These are phyloP conservation scores for Leucogyrophana mollusca DNA, from an alignment of 768 basidiomycete species.

Conservation along the genomic window DNA sequence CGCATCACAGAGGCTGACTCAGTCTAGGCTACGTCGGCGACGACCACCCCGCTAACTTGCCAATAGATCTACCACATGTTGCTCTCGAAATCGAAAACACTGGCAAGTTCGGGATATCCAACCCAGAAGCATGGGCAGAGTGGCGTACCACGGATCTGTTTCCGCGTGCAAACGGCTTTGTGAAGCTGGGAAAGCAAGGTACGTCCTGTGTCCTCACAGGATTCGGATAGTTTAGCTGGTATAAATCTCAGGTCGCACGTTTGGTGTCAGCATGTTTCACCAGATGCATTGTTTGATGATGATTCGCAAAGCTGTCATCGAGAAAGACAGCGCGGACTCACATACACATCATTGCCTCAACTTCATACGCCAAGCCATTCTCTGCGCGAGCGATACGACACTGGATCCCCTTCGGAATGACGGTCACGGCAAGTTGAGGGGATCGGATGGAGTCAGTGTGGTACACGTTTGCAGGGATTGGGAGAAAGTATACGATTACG, in stretches of 20 bases:
- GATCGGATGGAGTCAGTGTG: constrained; percentile 22
- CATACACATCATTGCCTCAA: constrained; percentile 33
- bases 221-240: too few relatives aligned
- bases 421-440: constrained; percentile 5
- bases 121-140: constrained; percentile 12
- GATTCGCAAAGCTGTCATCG: constrained; percentile 23
- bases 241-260: constrained; percentile 5
- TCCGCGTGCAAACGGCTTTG: constrained; percentile 13
- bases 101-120: constrained; percentile 11
- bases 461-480: constrained; percentile 29
- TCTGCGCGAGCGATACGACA: constrained; percentile 31
- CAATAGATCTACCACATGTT: constrained; percentile 8
- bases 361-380: constrained; percentile 28
- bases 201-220: background rate
- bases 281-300: constrained; percentile 32
- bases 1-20: background rate
- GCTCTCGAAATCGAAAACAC: constrained; percentile 14
- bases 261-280: constrained; percentile 30
- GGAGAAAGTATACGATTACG: constrained; percentile 23
- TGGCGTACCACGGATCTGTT: constrained; percentile 17
- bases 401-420: constrained; percentile 25
- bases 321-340: constrained; percentile 10
- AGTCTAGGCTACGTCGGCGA: constrained; percentile 13
- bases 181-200: constrained; percentile 14
- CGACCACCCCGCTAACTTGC: constrained; percentile 12